Percentiles rank a stretch among this genome's conserved stretches.
phyloP scores from a whole-genome alignment of 202 grass and related monocot genomes.

The Schoenoplectus triqueter region DNA sequence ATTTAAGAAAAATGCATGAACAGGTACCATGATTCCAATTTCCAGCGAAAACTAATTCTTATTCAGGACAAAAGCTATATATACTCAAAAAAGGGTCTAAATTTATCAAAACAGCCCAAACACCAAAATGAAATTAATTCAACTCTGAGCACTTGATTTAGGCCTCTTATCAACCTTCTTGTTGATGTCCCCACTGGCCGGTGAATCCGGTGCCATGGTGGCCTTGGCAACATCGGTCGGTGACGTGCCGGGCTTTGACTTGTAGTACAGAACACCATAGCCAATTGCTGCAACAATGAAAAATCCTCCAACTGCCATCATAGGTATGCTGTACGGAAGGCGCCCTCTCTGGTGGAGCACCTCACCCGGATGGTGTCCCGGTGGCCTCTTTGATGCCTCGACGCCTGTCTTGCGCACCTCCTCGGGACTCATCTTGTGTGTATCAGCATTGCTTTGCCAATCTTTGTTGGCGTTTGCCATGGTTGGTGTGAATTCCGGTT shows the following conservation, averaged over 20 bases:
- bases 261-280: constrained; percentile 55
- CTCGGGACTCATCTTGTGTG: constrained; percentile 70
- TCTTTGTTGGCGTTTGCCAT: constrained; percentile 47
- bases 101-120: background rate
- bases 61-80: constrained; percentile 19
- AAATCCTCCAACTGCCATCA: constrained; percentile 56
- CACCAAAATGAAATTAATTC: background rate
- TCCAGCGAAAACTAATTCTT: background rate
- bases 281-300: constrained; percentile 57
- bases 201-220: constrained; percentile 41
- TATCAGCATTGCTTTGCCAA: constrained; percentile 62
- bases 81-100: background rate
- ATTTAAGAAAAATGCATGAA: background rate
- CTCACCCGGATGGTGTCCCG: constrained; percentile 43
- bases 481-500: background rate
- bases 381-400: constrained; percentile 45
- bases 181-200: background rate
- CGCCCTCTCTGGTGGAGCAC: constrained; percentile 75
- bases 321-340: constrained; percentile 48
- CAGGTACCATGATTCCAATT: background rate
- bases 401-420: constrained; percentile 56
- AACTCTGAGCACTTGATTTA: constrained; percentile 27
- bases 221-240: constrained; percentile 67
- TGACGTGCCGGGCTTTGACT: constrained; percentile 57
- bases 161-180: background rate